Percentiles rank a stretch among this genome's conserved stretches.
These are phyloP conservation scores for Botrytis cinerea DNA, from an alignment of 2,329 filamentous ascomycete species.

Conservation along the genomic window DNA sequence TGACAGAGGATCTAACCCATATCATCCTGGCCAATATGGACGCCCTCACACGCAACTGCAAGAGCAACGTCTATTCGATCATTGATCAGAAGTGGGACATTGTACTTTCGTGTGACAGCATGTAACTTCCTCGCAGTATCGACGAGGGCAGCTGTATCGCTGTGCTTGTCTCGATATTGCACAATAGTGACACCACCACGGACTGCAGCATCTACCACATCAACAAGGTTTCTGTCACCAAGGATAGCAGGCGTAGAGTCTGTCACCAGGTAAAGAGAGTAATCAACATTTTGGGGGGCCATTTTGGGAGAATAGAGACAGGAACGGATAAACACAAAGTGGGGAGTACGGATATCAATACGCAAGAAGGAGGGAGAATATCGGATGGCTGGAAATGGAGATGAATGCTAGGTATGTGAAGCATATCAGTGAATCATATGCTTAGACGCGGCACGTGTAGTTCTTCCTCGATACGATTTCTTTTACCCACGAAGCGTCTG, in stretches of 20 bases:
- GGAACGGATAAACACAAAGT: background rate
- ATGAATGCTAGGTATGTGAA: background rate
- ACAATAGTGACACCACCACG: constrained; percentile 81
- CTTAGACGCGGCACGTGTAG: background rate
- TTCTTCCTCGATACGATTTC: background rate
- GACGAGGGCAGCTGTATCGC: constrained; percentile 71
- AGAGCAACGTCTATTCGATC: constrained; percentile 88
- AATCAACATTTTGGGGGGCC: constrained; percentile 58
- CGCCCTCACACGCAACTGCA: constrained; percentile 83
- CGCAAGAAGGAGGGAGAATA: background rate
- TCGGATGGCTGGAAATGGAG: background rate
- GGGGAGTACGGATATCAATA: background rate
- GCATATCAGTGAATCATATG: constrained; percentile 1
- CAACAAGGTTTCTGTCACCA: constrained; percentile 65
- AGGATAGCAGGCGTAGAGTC: constrained; percentile 88
- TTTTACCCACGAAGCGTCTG: background rate
- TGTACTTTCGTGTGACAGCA: constrained; percentile 63
- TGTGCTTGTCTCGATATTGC: constrained; percentile 87
- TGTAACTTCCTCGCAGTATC: constrained; percentile 72
- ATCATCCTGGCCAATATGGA: constrained; percentile 95
- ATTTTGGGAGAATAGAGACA: constrained; percentile 33
- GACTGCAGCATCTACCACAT: constrained; percentile 74
- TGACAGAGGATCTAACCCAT: constrained; percentile 58
- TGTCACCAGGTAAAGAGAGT: constrained; percentile 87
- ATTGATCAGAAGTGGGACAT: constrained; percentile 85